phyloP scores from a whole-genome alignment of 257 asterid genomes.

The Gynochthodes officinalis region DNA sequence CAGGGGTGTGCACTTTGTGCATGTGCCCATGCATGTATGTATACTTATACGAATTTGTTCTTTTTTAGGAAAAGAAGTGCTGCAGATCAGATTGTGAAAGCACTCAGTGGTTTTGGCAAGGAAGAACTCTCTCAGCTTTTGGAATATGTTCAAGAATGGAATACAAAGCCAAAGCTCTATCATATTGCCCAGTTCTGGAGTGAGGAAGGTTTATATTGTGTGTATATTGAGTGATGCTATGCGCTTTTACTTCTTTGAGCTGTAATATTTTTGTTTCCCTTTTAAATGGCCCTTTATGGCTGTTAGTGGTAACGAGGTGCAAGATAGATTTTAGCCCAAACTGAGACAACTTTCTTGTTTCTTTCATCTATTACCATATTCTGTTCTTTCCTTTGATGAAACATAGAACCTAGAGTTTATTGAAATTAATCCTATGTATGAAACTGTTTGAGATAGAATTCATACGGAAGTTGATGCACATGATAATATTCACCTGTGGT shows the following conservation, averaged over 20 bases:
- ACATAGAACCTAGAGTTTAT: too few species aligned
- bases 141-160: slow-evolving; percentile 89
- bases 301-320: not conserved
- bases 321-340: not conserved
- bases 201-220: not conserved
- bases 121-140: slow-evolving; percentile 60
- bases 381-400: not conserved
- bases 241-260: not conserved
- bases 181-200: slow-evolving; percentile 43
- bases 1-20: too few species aligned
- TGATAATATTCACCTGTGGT: too few species aligned
- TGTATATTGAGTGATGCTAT: not conserved
- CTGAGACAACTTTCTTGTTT: too few species aligned
- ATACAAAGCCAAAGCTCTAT: slow-evolving; percentile 81
- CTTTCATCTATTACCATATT: too few species aligned
- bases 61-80: slow-evolving; percentile 52
- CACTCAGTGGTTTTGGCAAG: slow-evolving; percentile 49
- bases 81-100: slow-evolving; percentile 50
- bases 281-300: not conserved
- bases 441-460: too few species aligned
- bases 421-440: too few species aligned
- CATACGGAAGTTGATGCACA: too few species aligned
- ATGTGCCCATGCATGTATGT: not conserved
- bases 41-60: not conserved
- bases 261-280: not conserved